Percentiles rank a stretch among this genome's conserved stretches.
These are phyloP conservation scores for Tirmania nivea DNA, from an alignment of 495 filamentous ascomycete genomes.

Conservation along the genomic window DNA sequence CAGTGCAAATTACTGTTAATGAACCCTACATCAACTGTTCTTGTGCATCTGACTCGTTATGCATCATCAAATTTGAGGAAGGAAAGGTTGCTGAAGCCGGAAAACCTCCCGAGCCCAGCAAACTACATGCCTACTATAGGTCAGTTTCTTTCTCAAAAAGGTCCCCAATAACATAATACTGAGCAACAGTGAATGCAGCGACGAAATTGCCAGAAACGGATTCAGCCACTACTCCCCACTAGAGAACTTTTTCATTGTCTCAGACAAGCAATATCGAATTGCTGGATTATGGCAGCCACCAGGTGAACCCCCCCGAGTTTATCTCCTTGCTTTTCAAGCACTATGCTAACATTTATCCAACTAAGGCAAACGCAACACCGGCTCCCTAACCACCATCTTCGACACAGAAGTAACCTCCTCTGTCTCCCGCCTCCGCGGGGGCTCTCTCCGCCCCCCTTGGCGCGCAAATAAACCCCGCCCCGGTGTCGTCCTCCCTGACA, in stretches of 20 bases:
- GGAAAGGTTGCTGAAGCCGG: slow-evolving; percentile 4
- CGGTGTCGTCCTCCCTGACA: slow-evolving; percentile 7
- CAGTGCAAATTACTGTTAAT: slow-evolving; percentile 18
- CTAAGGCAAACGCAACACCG: slow-evolving; percentile 9
- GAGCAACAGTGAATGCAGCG: slow-evolving; percentile 2
- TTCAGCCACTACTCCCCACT: slow-evolving; percentile 15
- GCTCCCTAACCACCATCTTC: slow-evolving; percentile 12
- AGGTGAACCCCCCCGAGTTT: slow-evolving; percentile 2
- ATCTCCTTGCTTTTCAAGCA: neutral
- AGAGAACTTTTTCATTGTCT: slow-evolving; percentile 12
- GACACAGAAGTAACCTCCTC: slow-evolving; percentile 16
- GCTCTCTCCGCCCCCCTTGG: slow-evolving; percentile 16
- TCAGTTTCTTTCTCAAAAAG: no score
- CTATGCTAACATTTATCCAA: no score
- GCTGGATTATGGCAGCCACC: slow-evolving; percentile 17
- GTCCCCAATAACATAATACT: no score
- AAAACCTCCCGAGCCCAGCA: no score
- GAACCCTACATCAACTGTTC: slow-evolving; percentile 17
- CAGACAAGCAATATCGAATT: slow-evolving; percentile 17
- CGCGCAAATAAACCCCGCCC: slow-evolving; percentile 8
- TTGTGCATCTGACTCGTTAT: slow-evolving; percentile 14
- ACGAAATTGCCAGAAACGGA: slow-evolving; percentile 16
- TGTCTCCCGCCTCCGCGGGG: slow-evolving; percentile 14
- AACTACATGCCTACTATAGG: no score
- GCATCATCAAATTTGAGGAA: slow-evolving; percentile 15